These are phyloP conservation scores for Coemansia sp. DNA, from an alignment of 192 early-diverging fungal genomes.

Conservation along the genomic window DNA sequence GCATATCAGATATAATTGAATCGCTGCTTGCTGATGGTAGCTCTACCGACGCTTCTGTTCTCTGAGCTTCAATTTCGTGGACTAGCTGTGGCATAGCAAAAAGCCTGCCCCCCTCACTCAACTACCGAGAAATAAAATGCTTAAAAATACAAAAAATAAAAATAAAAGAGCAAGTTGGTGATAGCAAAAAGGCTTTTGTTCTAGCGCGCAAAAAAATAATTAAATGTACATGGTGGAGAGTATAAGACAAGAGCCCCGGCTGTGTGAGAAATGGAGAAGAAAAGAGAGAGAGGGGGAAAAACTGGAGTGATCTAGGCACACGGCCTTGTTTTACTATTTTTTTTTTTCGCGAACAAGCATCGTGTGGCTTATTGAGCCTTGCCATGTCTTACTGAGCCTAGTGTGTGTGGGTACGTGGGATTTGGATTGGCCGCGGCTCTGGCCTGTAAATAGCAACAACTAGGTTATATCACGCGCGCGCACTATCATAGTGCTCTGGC, in stretches of 20 bases:
- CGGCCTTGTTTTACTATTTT: constrained; percentile 4
- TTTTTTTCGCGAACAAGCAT: neutral
- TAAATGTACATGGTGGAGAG: neutral
- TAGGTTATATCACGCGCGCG: neutral
- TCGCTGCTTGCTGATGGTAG: neutral
- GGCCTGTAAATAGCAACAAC: neutral
- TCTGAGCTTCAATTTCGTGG: constrained; percentile 21
- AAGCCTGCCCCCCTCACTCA: neutral
- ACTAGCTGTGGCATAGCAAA: constrained; percentile 10
- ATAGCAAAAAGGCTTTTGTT: neutral
- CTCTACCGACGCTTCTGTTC: neutral
- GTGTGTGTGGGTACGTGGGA: neutral
- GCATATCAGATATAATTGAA: neutral
- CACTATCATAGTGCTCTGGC: neutral
- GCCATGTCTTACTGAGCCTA: neutral
- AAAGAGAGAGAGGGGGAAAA: neutral
- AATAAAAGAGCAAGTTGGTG: neutral
- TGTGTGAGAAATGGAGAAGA: neutral
- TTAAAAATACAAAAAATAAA: constrained; percentile 12
- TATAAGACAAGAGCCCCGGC: neutral
- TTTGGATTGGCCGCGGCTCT: neutral
- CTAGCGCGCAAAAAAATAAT: neutral
- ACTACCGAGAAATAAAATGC: neutral
- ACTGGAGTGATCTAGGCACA: neutral
- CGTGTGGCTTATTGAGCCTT: neutral